A percentile compares a stretch with the other conserved stretches of the same genome.
Conservation (phyloP, 768 basidiomycete genomes). For the Lactarius akahatsu region DNA sequence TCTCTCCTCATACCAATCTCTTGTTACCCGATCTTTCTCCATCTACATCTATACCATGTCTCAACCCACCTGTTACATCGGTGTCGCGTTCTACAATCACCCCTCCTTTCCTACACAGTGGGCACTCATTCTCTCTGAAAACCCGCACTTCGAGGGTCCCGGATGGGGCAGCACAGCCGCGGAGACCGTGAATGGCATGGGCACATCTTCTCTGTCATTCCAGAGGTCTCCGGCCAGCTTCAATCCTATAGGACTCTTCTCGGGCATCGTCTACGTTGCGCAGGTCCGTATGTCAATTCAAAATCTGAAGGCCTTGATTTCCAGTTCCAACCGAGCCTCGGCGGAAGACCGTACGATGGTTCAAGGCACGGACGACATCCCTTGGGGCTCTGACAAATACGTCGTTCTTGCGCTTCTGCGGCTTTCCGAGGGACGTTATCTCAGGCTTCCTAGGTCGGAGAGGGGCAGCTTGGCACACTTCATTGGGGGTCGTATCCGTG, state of each 20-base stretch:
- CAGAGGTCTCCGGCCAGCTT: background rate
- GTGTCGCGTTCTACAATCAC: slow-evolving; percentile 1
- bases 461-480: background rate
- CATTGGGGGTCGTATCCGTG: background rate
- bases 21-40: background rate
- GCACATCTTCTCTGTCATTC: background rate
- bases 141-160: background rate
- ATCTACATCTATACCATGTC: background rate
- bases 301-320: background rate
- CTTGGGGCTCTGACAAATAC: slow-evolving; percentile 1
- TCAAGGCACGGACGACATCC: background rate
- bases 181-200: slow-evolving; percentile 6
- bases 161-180: slow-evolving; percentile 9
- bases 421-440: background rate
- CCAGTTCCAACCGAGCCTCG: slow-evolving; percentile 5
- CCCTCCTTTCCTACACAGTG: slow-evolving; percentile 8
- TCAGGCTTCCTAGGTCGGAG: background rate
- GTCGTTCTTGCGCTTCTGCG: slow-evolving; percentile 9
- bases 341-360: background rate
- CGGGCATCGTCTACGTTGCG: slow-evolving; percentile 1
- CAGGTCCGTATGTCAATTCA: background rate
- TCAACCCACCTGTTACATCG: slow-evolving; percentile 4
- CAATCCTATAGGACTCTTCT: background rate
- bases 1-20: background rate
- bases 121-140: slow-evolving; percentile 5